phyloP scores from a whole-genome alignment of 2,329 filamentous ascomycete genomes.

The Beauveria medogensis region DNA sequence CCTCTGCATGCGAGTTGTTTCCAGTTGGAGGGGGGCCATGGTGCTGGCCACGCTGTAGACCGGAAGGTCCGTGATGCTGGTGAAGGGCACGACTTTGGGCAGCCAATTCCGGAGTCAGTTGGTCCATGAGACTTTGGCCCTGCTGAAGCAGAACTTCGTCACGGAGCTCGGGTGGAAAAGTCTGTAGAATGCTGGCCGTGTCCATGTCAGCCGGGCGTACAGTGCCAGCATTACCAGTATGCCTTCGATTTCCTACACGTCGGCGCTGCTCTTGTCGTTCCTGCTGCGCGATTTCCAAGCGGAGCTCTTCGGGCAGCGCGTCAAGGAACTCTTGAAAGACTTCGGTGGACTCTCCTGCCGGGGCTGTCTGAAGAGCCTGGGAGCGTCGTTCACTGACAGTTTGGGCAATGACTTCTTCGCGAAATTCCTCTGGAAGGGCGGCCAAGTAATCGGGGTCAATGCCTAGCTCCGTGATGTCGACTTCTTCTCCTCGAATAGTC shows the following conservation, averaged over 20 bases:
- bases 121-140: slow-evolving; percentile 77
- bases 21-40: slow-evolving; percentile 22
- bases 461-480: slow-evolving; percentile 89
- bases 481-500: slow-evolving; percentile 74
- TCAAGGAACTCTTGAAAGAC: slow-evolving; percentile 92
- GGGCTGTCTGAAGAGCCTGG: slow-evolving; percentile 59
- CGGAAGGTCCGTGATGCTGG: slow-evolving; percentile 27
- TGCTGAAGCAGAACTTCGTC: slow-evolving; percentile 87
- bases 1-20: slow-evolving; percentile 12
- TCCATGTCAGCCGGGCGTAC: slow-evolving; percentile 69
- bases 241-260: slow-evolving; percentile 69
- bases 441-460: slow-evolving; percentile 93
- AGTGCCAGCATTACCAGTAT: slow-evolving; percentile 38
- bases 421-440: slow-evolving; percentile 92
- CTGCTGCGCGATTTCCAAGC: slow-evolving; percentile 82
- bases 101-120: slow-evolving; percentile 76
- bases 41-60: slow-evolving; percentile 22
- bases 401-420: slow-evolving; percentile 91
- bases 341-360: slow-evolving; percentile 67
- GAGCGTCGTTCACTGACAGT: slow-evolving; percentile 78
- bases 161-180: slow-evolving; percentile 75
- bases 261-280: slow-evolving; percentile 84
- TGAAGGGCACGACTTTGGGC: slow-evolving; percentile 72
- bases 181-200: slow-evolving; percentile 83
- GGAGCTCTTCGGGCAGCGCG: slow-evolving; percentile 82